Conservation (phyloP, 1,284 basidiomycete species). For the Naganishia cerealis region DNA sequence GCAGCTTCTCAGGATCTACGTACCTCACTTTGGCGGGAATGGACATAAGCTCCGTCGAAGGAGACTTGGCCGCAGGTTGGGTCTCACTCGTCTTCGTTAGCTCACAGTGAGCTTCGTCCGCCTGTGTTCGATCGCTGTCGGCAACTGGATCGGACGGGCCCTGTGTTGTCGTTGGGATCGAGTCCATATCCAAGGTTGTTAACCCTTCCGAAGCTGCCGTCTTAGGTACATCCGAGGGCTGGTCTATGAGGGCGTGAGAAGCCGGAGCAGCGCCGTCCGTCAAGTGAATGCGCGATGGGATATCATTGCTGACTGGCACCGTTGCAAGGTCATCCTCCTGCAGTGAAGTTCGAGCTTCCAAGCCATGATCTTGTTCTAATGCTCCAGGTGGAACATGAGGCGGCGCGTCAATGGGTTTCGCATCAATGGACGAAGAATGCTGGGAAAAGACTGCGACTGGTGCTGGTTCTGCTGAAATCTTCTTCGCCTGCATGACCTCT, state of each 20-base stretch:
- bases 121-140: background rate
- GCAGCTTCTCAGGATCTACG: background rate
- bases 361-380: background rate
- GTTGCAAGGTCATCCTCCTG: background rate
- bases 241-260: background rate
- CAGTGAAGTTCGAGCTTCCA: background rate
- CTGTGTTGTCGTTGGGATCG: background rate
- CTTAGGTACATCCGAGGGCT: background rate
- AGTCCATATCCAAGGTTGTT: background rate
- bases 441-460: background rate
- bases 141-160: background rate
- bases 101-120: background rate
- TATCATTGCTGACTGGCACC: background rate
- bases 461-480: background rate
- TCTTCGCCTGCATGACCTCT: background rate
- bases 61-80: background rate
- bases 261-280: background rate
- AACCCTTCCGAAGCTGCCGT: background rate
- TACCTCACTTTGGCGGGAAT: background rate
- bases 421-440: background rate
- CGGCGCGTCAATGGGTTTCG: background rate
- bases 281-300: background rate
- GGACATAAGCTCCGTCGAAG: background rate
- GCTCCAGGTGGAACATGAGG: background rate
- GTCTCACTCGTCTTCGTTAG: too few relatives aligned